Base-by-base conservation (phyloP, 169 alveolate genomes). In the Eimeria zaria region DNA sequence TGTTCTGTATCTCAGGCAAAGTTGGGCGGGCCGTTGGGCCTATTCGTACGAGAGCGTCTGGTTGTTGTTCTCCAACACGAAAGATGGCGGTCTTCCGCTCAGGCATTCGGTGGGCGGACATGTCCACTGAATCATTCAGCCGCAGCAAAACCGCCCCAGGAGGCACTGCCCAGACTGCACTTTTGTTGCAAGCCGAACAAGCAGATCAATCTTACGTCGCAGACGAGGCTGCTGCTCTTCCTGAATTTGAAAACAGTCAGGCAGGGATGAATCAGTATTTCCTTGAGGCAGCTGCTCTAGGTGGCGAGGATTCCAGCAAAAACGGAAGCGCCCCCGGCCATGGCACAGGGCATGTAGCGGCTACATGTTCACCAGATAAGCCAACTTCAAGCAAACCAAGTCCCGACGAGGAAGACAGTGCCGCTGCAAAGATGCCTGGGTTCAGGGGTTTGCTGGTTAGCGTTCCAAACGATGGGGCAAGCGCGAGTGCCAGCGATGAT, bases 231-330 rank as follows among this genome's bases (percentile, higher is more conserved):
- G 78, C 83, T 64, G 94, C 71, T 64, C 94, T 87, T 39, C 80
- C 93, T 33, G 95, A 85, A 80, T 84, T 94, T 51, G 96, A 84
- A 83, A 83, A 84, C 67, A 94, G 96, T 69, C 90, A 81, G 39
- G 96, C 96, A 51, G 96, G 96, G 48, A 67, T 94, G 76, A 94
- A 94, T 53, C 96, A 64, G 58, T 89, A 93, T 51, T 93, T 94
- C 62, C 80, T 76, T 1, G 80, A 64, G 53, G 96, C 94, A 41
- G 96, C 94, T 30, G 84, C 58, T 33, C 94, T 94, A 39, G 96
- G 95, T 8, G 91, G 55, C 14, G 94, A 87, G 39, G 83, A 87
- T n/a, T 87, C 94, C 58, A 87, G 94, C 83, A 87, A 87, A 44
- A 55, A 60, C 64, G 94, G 83, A 44, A 64, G 51, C 44, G 41